These are phyloP conservation scores for Buxus sempervirens DNA, from an alignment of 164 flowering plant genomes.

Conservation along the genomic window DNA sequence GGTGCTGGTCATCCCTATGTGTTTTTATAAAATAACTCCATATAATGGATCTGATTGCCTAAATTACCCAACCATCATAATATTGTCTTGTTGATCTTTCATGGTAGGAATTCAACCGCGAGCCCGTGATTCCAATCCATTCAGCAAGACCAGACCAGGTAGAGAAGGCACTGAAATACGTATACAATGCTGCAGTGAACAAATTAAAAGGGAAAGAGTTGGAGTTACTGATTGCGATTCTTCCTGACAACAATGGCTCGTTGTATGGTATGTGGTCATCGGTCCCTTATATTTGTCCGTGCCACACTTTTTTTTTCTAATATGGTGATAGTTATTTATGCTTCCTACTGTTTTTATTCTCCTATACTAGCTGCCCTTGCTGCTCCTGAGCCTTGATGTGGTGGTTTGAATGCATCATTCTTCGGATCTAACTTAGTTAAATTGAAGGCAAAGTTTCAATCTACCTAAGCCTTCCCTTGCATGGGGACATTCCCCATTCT, in stretches of 20 bases:
- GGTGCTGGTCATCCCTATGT: background rate
- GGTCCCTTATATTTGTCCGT: background rate
- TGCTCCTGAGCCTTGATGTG: too few relatives aligned
- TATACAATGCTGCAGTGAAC: slow-evolving; percentile 27
- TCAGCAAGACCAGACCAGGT: slow-evolving; percentile 49
- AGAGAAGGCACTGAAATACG: slow-evolving; percentile 48
- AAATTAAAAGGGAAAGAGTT: slow-evolving; percentile 48
- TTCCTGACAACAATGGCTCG: slow-evolving; percentile 55
- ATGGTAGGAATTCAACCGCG: slow-evolving; percentile 47
- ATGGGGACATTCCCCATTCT: too few relatives aligned
- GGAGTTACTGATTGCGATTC: slow-evolving; percentile 44
- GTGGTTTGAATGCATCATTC: too few relatives aligned
- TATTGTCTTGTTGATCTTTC: background rate
- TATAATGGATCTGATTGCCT: background rate
- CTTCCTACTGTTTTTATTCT: background rate
- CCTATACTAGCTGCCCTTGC: too few relatives aligned
- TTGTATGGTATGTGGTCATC: slow-evolving; percentile 39
- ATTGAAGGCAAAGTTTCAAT: too few relatives aligned
- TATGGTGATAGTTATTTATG: background rate
- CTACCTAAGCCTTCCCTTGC: too few relatives aligned
- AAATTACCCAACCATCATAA: background rate
- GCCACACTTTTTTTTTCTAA: background rate
- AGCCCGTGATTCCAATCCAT: slow-evolving; percentile 48
- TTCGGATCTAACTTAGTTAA: too few relatives aligned
- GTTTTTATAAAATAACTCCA: background rate